These are phyloP conservation scores for Aspergillus hancockii DNA, from an alignment of 495 filamentous ascomycete species.

Conservation along the genomic window DNA sequence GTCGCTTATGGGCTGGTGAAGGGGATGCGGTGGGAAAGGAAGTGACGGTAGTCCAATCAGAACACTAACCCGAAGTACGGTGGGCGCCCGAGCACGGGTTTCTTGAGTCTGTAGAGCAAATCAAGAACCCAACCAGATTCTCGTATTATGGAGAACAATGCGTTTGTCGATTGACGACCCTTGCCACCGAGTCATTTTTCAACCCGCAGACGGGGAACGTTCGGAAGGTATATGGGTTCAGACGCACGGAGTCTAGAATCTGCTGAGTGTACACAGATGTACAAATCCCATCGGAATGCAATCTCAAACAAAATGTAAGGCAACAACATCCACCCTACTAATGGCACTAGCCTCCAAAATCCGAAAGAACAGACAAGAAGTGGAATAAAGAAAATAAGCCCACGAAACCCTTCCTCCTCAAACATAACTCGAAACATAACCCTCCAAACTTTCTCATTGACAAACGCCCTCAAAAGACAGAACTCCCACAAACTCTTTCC, in stretches of 20 bases:
- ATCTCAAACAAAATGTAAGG: not conserved
- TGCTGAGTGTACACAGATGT: not conserved
- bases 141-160: no score
- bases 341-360: no score
- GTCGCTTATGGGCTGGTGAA: constrained; percentile 64
- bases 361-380: no score
- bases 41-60: not conserved
- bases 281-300: not conserved
- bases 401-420: not conserved
- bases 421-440: not conserved
- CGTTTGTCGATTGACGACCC: not conserved
- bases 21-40: constrained; percentile 25
- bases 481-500: no score
- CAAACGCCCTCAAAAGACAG: no score
- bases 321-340: no score
- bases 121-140: no score
- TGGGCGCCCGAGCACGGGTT: not conserved
- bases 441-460: no score
- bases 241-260: not conserved
- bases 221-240: not conserved
- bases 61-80: not conserved
- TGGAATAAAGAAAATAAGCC: no score
- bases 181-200: not conserved
- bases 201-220: no score
- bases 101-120: no score